A percentile compares a stretch with the other conserved stretches of the same genome.
Evolutionary conservation across 306 rosid species (phyloP).

Genomic region (Morella rubra): DNA sequence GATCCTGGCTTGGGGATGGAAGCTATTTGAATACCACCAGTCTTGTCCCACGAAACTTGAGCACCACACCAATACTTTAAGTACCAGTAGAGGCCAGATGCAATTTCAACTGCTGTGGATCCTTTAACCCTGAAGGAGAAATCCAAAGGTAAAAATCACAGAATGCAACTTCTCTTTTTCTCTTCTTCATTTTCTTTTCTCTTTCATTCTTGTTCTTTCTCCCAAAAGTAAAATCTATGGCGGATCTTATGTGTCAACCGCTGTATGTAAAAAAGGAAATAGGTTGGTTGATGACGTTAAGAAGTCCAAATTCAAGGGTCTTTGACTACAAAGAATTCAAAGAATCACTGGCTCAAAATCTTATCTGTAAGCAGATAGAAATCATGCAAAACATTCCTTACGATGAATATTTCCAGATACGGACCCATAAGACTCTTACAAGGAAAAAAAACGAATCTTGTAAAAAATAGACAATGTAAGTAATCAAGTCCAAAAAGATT

Average conservation of each 20-base stretch:
- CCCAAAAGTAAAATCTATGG: no score
- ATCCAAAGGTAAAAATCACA: slow-evolving; percentile 4
- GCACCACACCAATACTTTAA: slow-evolving; percentile 90
- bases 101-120: slow-evolving; percentile 85
- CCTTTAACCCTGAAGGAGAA: slow-evolving; percentile 61
- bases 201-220: background rate
- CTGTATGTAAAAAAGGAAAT: background rate
- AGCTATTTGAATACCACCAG: slow-evolving; percentile 80
- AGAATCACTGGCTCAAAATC: background rate
- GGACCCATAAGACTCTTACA: background rate
- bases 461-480: background rate
- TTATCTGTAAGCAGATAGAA: background rate
- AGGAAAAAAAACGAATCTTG: no score
- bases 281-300: background rate
- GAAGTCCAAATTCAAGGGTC: background rate
- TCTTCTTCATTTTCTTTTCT: background rate
- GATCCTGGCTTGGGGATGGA: slow-evolving; percentile 83
- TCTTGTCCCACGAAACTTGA: slow-evolving; percentile 92
- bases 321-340: background rate
- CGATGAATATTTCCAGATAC: background rate
- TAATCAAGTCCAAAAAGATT: background rate
- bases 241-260: no score
- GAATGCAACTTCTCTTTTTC: background rate
- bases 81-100: slow-evolving; percentile 92
- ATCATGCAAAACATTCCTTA: background rate